Evolutionary conservation across 2,329 filamentous ascomycete species (phyloP), one percentile per base, ranked within the genome.

Genomic region (Truncatella angustata): DNA sequence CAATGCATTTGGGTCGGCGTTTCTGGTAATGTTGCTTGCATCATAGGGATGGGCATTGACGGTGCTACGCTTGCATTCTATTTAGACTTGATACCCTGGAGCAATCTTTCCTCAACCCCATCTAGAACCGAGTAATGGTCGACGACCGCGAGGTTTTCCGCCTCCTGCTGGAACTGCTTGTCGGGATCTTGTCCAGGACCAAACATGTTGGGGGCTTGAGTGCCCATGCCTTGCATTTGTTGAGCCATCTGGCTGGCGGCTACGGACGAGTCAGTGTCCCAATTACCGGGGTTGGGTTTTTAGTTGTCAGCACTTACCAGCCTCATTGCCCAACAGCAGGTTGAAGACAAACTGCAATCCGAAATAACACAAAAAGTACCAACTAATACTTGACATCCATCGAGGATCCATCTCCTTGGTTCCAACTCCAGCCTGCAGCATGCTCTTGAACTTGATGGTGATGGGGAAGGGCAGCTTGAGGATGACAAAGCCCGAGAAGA

Each of bases 381-480:
- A 99, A 54, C 91, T 96, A 70, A 99, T 86, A 72, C 91, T 96
- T 1, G 92, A 97, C 73, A 99, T 96, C 94, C 94, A 99, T 72
- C 93, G 84, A 10, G 96, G 94, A 67, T 99, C 95, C 75, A 99
- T 86, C 69, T 99, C 94, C 65, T 87, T 88, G 23, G 95, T 99
- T 58, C 91, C 91, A 40, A 99, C 93, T 63, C 94, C 94, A 37
- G 93, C 93, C 75, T 99, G 94, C 49, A 99, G 80, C 94, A 99
- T 99, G 61, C 91, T 94, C 80, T 99, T 99, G 82, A 99, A 99
- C 70, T 96, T 95, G 71, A 97, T 92, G 28, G 94, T 99, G 59
- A 99, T 81, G 3, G 95, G 94, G 71, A 99, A 99, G 0, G 94
- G 94, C 23, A 99, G 74, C 85, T 97, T 97, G 83, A 99, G 91